Percentiles rank a stretch among this genome's conserved stretches.
Evolutionary conservation across 495 filamentous ascomycete genomes (phyloP).

Genomic region (Aspergillus steynii): DNA sequence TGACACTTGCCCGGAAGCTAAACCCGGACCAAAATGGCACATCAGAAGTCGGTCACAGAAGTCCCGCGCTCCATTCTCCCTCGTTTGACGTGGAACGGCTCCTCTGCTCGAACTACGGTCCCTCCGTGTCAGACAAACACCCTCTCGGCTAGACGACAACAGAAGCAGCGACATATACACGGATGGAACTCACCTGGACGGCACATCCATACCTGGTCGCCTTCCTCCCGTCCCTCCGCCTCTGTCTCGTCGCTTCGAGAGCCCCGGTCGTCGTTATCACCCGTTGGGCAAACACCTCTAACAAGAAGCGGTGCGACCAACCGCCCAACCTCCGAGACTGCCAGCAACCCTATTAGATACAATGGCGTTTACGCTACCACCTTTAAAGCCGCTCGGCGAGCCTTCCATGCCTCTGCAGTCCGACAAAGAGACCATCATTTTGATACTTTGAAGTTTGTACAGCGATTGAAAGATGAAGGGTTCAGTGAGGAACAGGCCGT

Average conservation of each 20-base stretch:
- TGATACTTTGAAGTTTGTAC: constrained; percentile 95
- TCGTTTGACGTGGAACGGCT: constrained; percentile 46
- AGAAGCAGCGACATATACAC: constrained; percentile 25
- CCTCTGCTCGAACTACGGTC: constrained; percentile 38
- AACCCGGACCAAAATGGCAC: constrained; percentile 26
- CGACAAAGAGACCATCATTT: constrained; percentile 86
- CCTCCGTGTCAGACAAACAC: constrained; percentile 31
- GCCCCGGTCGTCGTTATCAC: constrained; percentile 17
- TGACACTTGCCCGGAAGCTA: not conserved
- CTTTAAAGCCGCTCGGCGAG: constrained; percentile 44
- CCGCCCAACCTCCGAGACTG: constrained; percentile 18
- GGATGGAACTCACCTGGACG: constrained; percentile 26
- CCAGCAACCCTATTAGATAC: constrained; percentile 38
- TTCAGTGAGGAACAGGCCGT: constrained; percentile 95
- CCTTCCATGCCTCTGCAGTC: constrained; percentile 68
- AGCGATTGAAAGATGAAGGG: constrained; percentile 84
- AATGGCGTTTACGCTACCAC: constrained; percentile 51
- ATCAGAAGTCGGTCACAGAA: constrained; percentile 40
- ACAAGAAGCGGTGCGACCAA: constrained; percentile 9
- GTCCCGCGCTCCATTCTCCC: constrained; percentile 44
- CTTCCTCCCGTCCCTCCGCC: constrained; percentile 20
- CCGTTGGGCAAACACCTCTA: constrained; percentile 24
- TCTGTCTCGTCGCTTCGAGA: constrained; percentile 23
- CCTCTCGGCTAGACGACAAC: constrained; percentile 25
- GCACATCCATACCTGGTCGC: constrained; percentile 21